These are phyloP conservation scores for Umbellularia californica DNA, from an alignment of 164 flowering plant genomes.

Conservation along the genomic window DNA sequence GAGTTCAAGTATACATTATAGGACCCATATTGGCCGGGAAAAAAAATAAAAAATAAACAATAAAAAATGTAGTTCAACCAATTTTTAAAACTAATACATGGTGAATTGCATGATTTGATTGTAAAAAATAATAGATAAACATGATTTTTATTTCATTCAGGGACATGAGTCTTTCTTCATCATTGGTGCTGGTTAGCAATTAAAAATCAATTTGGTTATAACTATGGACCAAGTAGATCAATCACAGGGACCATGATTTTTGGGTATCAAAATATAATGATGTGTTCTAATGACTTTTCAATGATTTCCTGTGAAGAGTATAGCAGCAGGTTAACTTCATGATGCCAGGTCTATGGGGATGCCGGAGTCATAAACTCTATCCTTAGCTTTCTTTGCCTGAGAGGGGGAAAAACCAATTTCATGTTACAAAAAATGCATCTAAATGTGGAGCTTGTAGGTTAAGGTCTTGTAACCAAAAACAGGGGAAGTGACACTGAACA, in stretches of 20 bases:
- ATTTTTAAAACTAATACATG: too few relatives aligned
- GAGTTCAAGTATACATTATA: too few relatives aligned
- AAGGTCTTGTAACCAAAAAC: too few relatives aligned
- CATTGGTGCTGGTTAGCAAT: not conserved
- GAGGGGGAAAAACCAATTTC: not conserved
- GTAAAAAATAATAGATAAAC: not conserved
- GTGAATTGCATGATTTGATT: too few relatives aligned
- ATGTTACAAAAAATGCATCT: not conserved
- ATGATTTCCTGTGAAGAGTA: too few relatives aligned
- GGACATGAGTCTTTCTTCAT: not conserved
- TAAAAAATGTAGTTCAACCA: too few relatives aligned
- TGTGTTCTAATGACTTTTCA: not conserved
- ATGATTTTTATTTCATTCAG: not conserved
- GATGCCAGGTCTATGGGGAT: not conserved
- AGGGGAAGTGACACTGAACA: too few relatives aligned
- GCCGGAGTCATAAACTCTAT: conserved; percentile 15
- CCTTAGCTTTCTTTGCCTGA: conserved; percentile 20
- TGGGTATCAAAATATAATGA: not conserved
- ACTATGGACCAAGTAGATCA: not conserved
- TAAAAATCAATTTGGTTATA: not conserved
- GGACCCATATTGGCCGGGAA: too few relatives aligned
- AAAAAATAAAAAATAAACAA: too few relatives aligned
- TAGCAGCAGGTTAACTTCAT: not conserved
- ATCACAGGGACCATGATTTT: not conserved
- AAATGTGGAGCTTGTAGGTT: too few relatives aligned